Evolutionary conservation across 306 rosid species (phyloP), one percentile per base, ranked within the genome.

Genomic region (Cicer bijugum): DNA sequence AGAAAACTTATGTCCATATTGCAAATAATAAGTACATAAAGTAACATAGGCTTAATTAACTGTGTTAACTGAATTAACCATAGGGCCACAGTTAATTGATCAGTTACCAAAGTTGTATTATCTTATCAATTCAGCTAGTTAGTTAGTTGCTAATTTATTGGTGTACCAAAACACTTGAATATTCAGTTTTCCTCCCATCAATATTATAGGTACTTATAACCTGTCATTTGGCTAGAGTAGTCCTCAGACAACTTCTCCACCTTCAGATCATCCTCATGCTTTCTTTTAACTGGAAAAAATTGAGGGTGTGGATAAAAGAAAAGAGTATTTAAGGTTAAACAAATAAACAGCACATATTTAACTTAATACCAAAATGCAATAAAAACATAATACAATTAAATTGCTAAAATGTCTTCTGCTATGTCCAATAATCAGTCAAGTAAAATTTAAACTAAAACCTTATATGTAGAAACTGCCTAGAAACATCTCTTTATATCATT

Each of bases 171-270:
- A 28, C 33, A 9, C 62, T 19, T 10, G 65, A 58, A 10, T 10
- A 16, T 8, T 17, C 14, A 8, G 12, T 17, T 53, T 52, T 55
- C 2, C 7, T 19, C 3, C 5, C 61, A 55, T 17, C 0, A 55
- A 20, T 23, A 20, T 55, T 28, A 8, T 23, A 58, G 9, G 20
- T 58, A 39, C 42, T 28, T 58, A 5, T 59, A 59, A 84, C 85
- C 87, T 77, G 63, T 73, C 80, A 64, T 68, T 52, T 68, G 46
- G 81, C 46, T 6, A 16, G 63, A 20, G 63, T 5, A 37, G 37
- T 75, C 53, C 40, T 58, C 19, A 51, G 69, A 48, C 16, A 58
- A 14, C 6, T 23, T 48, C 33, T 63, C 67, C 68, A 23, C 67
- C 68, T 2, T 38, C 12, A 17, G 15, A 63, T 4, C 65, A 75